Conservation (phyloP, 768 basidiomycete species). For the Leccinellum luteum region DNA sequence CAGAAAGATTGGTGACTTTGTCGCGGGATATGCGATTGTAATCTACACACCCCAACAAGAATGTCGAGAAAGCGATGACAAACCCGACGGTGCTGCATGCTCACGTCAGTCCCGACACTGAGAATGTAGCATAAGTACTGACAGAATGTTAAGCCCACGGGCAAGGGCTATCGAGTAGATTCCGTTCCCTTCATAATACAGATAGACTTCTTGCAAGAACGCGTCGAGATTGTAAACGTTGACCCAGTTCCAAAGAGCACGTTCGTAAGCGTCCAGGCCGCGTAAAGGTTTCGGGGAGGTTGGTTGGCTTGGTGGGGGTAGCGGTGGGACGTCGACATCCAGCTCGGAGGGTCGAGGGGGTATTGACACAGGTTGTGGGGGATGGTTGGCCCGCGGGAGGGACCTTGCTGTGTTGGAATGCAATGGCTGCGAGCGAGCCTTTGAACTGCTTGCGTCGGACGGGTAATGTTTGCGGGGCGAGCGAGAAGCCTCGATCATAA, state of each 20-base stretch:
- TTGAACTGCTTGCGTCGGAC: conserved; percentile 25
- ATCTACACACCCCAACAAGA: conserved; percentile 92
- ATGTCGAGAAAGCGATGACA: conserved; percentile 97
- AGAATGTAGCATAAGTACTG: conserved; percentile 38
- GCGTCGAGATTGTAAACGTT: conserved; percentile 97
- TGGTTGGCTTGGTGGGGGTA: conserved; percentile 19
- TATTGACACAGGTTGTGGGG: conserved; percentile 42
- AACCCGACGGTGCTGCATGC: conserved; percentile 87
- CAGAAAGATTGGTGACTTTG: conserved; percentile 64
- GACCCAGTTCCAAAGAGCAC: conserved; percentile 98
- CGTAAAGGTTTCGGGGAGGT: conserved; percentile 48
- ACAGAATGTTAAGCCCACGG: conserved; percentile 93
- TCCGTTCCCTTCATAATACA: conserved; percentile 96
- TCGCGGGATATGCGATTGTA: conserved; percentile 76
- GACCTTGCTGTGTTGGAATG: conserved; percentile 48
- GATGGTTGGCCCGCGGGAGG: conserved; percentile 36
- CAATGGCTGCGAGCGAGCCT: conserved; percentile 47
- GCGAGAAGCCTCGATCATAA: conserved; percentile 72
- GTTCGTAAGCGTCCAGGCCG: conserved; percentile 81
- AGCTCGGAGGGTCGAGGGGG: conserved; percentile 69
- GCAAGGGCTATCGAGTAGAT: conserved; percentile 93
- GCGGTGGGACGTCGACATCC: conserved; percentile 37
- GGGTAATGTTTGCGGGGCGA: conserved; percentile 37
- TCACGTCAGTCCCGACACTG: conserved; percentile 23
- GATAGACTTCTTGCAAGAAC: conserved; percentile 93